phyloP scores from a whole-genome alignment of 176 grass and related monocot species.

The Leersia perrieri region DNA sequence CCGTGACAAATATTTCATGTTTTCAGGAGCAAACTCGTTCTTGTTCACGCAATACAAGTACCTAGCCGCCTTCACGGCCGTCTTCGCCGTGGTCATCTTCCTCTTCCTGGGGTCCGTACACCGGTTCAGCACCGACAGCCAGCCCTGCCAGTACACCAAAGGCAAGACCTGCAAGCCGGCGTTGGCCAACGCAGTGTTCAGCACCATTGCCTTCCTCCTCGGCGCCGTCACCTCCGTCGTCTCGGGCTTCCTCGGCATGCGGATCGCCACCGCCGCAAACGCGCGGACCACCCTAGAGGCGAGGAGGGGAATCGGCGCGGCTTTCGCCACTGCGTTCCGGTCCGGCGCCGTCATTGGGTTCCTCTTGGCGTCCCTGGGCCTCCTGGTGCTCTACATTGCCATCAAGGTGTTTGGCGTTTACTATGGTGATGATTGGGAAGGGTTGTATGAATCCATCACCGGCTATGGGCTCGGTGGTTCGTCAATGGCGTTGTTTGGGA shows the following conservation, averaged over 20 bases:
- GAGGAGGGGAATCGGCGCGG: slow-evolving; percentile 44
- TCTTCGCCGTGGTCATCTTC: slow-evolving; percentile 67
- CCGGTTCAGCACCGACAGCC: slow-evolving; percentile 53
- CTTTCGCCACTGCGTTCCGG: slow-evolving; percentile 60
- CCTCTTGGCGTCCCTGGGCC: slow-evolving; percentile 59
- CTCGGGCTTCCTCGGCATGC: slow-evolving; percentile 77
- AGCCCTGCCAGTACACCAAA: slow-evolving; percentile 54
- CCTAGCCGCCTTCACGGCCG: slow-evolving; percentile 51
- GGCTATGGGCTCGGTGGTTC: slow-evolving; percentile 81
- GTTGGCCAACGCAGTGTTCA: slow-evolving; percentile 70
- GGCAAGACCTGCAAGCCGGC: slow-evolving; percentile 64
- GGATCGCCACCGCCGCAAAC: slow-evolving; percentile 71
- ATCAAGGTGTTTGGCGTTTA: slow-evolving; percentile 63
- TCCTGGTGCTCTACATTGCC: slow-evolving; percentile 60
- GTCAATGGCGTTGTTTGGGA: slow-evolving; percentile 79
- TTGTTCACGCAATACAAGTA: slow-evolving; percentile 76
- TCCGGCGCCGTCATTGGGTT: slow-evolving; percentile 84
- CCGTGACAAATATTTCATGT: neutral
- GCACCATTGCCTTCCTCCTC: slow-evolving; percentile 62
- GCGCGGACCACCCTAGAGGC: slow-evolving; percentile 79
- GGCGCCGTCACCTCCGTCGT: slow-evolving; percentile 63
- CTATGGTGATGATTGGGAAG: slow-evolving; percentile 76
- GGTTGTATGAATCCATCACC: slow-evolving; percentile 67
- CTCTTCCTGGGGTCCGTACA: slow-evolving; percentile 80
- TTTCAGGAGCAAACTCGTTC: slow-evolving; percentile 63